These are phyloP conservation scores for Auxenochlorella protothecoides DNA, from an alignment of 139 green algal species.

Conservation along the genomic window DNA sequence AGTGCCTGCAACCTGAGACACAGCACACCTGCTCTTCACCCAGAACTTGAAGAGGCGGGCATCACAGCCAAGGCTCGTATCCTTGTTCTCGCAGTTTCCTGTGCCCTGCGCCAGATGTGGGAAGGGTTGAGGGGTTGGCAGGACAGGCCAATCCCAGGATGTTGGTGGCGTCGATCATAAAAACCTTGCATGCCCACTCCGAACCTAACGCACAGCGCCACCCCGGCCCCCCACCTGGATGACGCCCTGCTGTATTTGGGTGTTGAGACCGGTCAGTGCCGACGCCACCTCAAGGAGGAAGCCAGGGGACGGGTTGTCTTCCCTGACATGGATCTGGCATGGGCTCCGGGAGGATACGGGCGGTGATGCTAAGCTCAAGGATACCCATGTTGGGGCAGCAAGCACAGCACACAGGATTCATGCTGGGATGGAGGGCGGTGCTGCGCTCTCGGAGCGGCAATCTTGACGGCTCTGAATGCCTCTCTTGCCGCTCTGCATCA, in stretches of 20 bases:
- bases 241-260: slow-evolving; percentile 32
- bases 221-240: slow-evolving; percentile 25
- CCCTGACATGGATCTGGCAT: slow-evolving; percentile 9
- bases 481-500: no score
- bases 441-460: no score
- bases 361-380: no score
- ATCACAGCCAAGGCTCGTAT: background rate
- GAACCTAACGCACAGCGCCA: background rate
- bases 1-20: no score
- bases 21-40: slow-evolving; percentile 10
- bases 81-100: background rate
- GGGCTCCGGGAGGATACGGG: background rate
- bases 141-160: background rate
- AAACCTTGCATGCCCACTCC: background rate
- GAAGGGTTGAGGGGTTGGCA: background rate
- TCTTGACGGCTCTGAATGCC: no score
- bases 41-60: slow-evolving; percentile 37
- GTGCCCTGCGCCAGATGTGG: background rate
- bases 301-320: slow-evolving; percentile 11
- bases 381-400: no score
- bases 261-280: slow-evolving; percentile 36
- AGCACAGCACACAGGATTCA: no score
- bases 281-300: slow-evolving; percentile 45
- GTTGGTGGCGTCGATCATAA: no score
- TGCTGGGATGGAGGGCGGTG: no score